These are phyloP conservation scores for Metschnikowia cerradonensis DNA, from an alignment of 805 yeast species.

Conservation along the genomic window DNA sequence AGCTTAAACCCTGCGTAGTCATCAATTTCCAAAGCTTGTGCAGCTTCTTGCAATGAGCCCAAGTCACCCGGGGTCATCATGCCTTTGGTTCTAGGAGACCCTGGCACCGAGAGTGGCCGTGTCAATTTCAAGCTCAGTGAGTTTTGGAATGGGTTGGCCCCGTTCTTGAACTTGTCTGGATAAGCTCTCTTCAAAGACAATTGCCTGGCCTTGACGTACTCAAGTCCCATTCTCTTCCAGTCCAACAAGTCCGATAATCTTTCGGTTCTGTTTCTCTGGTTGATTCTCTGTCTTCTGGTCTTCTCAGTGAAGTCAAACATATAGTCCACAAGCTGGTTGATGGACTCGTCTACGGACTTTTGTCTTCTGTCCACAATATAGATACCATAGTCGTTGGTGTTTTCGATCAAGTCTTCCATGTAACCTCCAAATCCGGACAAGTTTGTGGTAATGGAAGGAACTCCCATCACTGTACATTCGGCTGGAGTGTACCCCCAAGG, in stretches of 20 bases:
- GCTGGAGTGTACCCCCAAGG: constrained; percentile 99
- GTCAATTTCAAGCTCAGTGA: constrained; percentile 64
- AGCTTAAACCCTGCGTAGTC: constrained; percentile 67
- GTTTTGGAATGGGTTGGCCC: constrained; percentile 44
- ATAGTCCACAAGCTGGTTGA: constrained; percentile 80
- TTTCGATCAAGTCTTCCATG: constrained; percentile 96
- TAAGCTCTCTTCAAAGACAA: constrained; percentile 90
- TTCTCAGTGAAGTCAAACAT: constrained; percentile 87
- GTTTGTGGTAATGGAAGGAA: constrained; percentile 94
- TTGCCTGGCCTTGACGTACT: constrained; percentile 91
- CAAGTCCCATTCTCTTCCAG: constrained; percentile 98
- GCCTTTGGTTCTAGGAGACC: constrained; percentile 81
- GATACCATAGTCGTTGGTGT: constrained; percentile 92
- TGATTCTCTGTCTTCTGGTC: constrained; percentile 94
- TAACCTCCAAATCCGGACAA: constrained; percentile 96
- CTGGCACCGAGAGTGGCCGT: constrained; percentile 94
- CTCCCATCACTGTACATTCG: constrained; percentile 99
- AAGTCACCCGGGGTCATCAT: constrained; percentile 97
- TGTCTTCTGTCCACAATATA: constrained; percentile 93
- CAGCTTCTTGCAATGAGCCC: constrained; percentile 92
- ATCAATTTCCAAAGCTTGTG: constrained; percentile 62
- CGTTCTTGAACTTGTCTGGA: constrained; percentile 70
- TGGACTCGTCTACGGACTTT: constrained; percentile 89
- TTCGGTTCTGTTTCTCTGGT: constrained; percentile 96
- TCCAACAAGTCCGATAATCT: constrained; percentile 87